phyloP scores from a whole-genome alignment of 108 stramenopile genomes.

The Cyclotella atomus region DNA sequence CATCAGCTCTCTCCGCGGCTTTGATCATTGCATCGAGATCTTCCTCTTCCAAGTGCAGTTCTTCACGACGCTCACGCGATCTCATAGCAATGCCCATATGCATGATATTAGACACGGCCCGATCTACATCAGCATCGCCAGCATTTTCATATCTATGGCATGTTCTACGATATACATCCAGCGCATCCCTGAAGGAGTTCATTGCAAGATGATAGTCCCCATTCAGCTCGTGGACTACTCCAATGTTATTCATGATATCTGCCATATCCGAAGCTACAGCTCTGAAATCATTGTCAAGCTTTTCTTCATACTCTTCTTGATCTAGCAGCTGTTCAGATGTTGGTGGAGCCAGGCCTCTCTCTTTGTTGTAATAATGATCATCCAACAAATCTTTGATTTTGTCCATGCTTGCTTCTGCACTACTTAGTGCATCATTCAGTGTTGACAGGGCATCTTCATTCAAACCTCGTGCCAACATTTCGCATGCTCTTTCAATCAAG shows the following conservation, averaged over 20 bases:
- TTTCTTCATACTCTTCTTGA: conserved; percentile 39
- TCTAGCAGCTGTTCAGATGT: neutral
- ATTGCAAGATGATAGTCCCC: conserved; percentile 32
- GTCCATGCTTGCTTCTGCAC: conserved; percentile 19
- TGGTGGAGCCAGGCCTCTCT: neutral
- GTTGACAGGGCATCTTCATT: conserved; percentile 37
- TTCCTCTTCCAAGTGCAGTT: conserved; percentile 40
- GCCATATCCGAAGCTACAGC: conserved; percentile 42
- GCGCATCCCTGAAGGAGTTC: conserved; percentile 45
- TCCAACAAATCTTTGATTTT: conserved; percentile 31
- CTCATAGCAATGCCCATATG: conserved; percentile 49
- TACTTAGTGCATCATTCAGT: conserved; percentile 28
- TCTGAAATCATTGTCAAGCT: conserved; percentile 23
- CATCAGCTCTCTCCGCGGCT: neutral
- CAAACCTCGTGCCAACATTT: conserved; percentile 40
- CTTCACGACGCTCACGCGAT: conserved; percentile 27
- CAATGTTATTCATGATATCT: conserved; percentile 46
- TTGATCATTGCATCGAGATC: conserved; percentile 20
- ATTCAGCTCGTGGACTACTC: conserved; percentile 45
- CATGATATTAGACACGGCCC: conserved; percentile 49
- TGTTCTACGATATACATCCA: conserved; percentile 43
- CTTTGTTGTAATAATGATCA: conserved; percentile 30
- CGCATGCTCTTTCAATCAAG: conserved; percentile 37
- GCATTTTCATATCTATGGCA: conserved; percentile 47
- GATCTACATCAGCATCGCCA: conserved; percentile 47